Evolutionary conservation across 2,329 filamentous ascomycete genomes (phyloP), one percentile per base, ranked within the genome.

Genomic region (Ophiostoma himal-ulmi): DNA sequence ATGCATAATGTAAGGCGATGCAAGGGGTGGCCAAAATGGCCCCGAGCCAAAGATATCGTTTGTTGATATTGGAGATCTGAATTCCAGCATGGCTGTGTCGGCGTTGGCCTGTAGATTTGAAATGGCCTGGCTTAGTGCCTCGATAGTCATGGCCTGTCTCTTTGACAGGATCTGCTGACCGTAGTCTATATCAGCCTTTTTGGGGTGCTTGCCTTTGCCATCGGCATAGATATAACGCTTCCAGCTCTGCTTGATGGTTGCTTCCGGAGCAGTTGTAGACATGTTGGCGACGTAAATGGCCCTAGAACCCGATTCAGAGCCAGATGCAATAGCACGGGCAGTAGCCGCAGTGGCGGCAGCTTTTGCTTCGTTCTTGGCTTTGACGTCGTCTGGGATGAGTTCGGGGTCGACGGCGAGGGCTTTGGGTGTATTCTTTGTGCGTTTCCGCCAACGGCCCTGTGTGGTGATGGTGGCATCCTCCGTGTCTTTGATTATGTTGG

Each of bases 391-490:
- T 8, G 57, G 14, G 34, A 26, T 34, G 5, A 66, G 30, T 5
- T 68, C 44, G 4, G 68, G 37, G 37, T 60, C 64, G 8, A 54
- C n/a, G 3, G 60, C 41, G 6, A 72, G 62, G 3, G 70, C 69
- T 11, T 60, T 67, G 14, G 69, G 70, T 0, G 37, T 48, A 17
- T 52, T 62, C 8, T 65, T 62, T 7, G 44, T 14, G 10, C 57
- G 71, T 30, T 72, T 72, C 6, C 71, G 71, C 73, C 73, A 74
- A 14, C 73, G 71, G 10, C 72, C 73, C 3, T 72, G 72, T 4
- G 70, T 72, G 1, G 67, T 73, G 34, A 74, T 68, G 26, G 44
- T 70, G 10, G 30, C 37, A 36, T 65, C 52, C 3, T 65, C 60
- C 0, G 65, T 3, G 36, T 70, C 68, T n/a, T 72, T 64, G n/a